Evolutionary conservation across 2,329 filamentous ascomycete species (phyloP), one percentile per base, ranked within the genome.

Genomic region (Aureobasidium sp.): DNA sequence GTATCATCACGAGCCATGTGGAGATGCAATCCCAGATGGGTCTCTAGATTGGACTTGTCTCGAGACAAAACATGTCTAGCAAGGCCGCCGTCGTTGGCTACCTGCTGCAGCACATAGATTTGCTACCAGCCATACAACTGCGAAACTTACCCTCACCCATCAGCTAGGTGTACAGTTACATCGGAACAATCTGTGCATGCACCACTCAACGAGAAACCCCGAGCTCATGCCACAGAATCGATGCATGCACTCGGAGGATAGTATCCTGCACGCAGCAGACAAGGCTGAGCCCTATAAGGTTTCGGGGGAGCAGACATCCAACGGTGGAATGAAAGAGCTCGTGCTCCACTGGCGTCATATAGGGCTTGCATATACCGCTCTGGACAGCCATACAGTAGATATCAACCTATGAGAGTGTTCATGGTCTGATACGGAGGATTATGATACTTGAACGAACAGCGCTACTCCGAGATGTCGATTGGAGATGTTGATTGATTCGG

Each of bases 291-390:
- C 26, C 48, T 34, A 41, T 43, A 60, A 60, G 57, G 44, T 60
- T 60, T 43, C 57, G 57, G 57, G 39, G 56, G 57, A 60, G 46
- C 57, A 60, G 39, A 60, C 46, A 60, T 29, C 13, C 57, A 60
- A 60, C 57, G 46, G 34, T 26, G 32, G 29, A 44, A 32, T 20
- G 20, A 20, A 20, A 20, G n/a, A 34, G n/a, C 44, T 43, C 32
- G 15, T 32, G 10, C 29, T 59, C 36, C 32, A 26, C 32, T 26
- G 39, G 52, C 53, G 53, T 57, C 53, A 57, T 57, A 39, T 32
- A 56, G 39, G 39, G 39, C 29, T 46, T 57, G 39, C 53, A 57
- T 46, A 46, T 57, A 55, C 51, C 41, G 53, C 41, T 44, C 29
- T 44, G 53, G 39, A 24, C 43, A 46, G 24, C 12, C 27, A 41